Base-by-base conservation (phyloP, 495 filamentous ascomycete genomes). In the Penicillium manginii region DNA sequence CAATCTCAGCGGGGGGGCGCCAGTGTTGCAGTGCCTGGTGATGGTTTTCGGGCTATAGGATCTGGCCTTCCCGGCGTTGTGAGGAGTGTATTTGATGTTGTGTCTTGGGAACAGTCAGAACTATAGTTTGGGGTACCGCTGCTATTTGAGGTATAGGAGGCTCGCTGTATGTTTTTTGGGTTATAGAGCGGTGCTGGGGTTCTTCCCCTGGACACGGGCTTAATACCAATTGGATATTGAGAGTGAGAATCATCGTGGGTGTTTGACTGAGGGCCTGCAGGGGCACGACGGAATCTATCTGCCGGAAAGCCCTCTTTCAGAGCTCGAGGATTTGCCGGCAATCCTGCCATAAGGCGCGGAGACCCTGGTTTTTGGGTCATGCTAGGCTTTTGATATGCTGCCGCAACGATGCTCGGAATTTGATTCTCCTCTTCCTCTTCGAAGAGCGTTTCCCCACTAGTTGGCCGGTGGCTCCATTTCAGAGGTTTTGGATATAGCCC, bases 321-420 rank as follows among this genome's bases (percentile, higher is more conserved):
- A 45, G 75, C 73, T 37, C 74, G 72, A 15, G 76, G 76, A 37
- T 79, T 75, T 18, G 72, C 64, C 5, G 75, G 75, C 8, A 80
- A 47, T 9, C 77, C 77, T 45, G 67, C 49, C 18, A 65, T 60
- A 18, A 54, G 26, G 11, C 32, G 60, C 59, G 52, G 57, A 22
- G 48, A 21, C 51, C 22, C 33, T 51, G 59, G 15, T 51, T 37
- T 55, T 47, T 55, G 47, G n/a, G 17, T 18, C 56, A 40, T 48
- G 40, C n/a, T 53, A 4, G 50, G 43, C n/a, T 26, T 52, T 17
- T 19, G 39, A 14, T 43, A 22, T 35, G 35, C 40, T 40, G 23
- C 42, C 4, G 4, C 19, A 9, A 29, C 48, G n/a, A 15, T 29
- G 37, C 43, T 33, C 15, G 35, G 23, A 57, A 53, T 19, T 45